Base-by-base conservation (phyloP, 306 rosid genomes). In the Ammopiptanthus mongolicus region DNA sequence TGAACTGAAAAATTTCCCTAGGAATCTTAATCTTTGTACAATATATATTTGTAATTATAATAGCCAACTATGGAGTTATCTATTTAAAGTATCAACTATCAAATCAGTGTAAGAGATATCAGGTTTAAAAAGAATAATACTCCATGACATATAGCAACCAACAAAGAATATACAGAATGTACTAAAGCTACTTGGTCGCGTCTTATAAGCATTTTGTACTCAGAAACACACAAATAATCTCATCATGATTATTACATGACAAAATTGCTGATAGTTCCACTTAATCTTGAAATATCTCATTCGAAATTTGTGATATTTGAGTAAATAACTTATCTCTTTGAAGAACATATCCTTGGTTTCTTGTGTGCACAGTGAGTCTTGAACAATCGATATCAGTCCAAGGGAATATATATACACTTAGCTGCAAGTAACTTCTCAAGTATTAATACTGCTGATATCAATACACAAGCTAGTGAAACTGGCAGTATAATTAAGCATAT, bases 81-180 rank as follows among this genome's bases (percentile, higher is more conserved):
- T 19, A 65, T 37, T 60, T 39, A 15, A 60, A 19, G 46, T 39
- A 51, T 31, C 36, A 31, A 31, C 36, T 31, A 31, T 33, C 69
- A 36, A 22, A 59, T 76, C 44, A 31, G 65, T n/a, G 17, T 15
- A 2, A 25, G 17, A 80, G 44, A 65, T 39, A 72, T 60, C 41
- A 42, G 51, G 66, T 68, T 57, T 22, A 36, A 53, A 37, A 34
- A 59, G 86, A 82, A 79, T 76, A 78, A 72, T 77, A 21, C 68
- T 47, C 48, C 8, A 23, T 37, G 74, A 33, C 78, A 62, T 8
- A 36, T 21, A 58, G 72, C 62, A 62, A 52, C 17, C 74, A 61
- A 18, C 12, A 47, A 44, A 47, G 69, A 73, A 63, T 61, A 73
- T 53, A 61, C 70, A 51, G 42, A 52, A 34, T 23, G 37, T 2